Base-by-base conservation (phyloP, 768 basidiomycete genomes). In the Boletus insuetus region DNA sequence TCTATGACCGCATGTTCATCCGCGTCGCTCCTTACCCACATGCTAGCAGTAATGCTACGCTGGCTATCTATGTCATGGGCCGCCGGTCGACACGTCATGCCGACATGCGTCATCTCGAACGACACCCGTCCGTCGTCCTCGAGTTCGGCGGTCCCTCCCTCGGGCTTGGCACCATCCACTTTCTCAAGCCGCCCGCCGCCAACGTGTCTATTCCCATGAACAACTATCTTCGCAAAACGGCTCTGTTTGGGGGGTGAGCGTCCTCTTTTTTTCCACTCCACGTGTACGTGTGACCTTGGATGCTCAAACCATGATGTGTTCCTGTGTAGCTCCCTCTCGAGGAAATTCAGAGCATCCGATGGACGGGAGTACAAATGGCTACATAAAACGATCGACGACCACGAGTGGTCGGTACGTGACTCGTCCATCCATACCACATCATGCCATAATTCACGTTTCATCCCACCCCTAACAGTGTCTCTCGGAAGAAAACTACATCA, bases 381-480 rank as follows among this genome's bases (percentile, higher is more conserved):
- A 29, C 74, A 82, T 69, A 77, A 77, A 31, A 74, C 73, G 39
- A 68, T 78, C 31, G 74, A 76, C 9, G 83, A 79, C 17, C 86
- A 88, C 55, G 86, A 89, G 71, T 91, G 88, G 88, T 77, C 87
- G 66, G 88, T 90, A 68, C 66, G 88, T 79, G 20, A n/a, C 42
- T 26, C 48, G 14, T 54, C 14, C 51, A 11, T 22, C 55, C 38
- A 34, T 40, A 3, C 7, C 19, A 19, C 35, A n/a, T 43, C 59
- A 54, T 46, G 60, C 37, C 40, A 47, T 35, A 49, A 48, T 34
- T 40, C 37, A 37, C 50, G 32, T 29, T 24, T 35, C 8, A 2
- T n/a, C 39, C 10, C 22, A 1, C 49, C 26, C 31, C 14, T 29
- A 14, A 7, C 58, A 87, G 86, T 86, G 85, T 57, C 75, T 80